A percentile compares a stretch with the other conserved stretches of the same genome.
Evolutionary conservation across 179 eudicot genomes (phyloP).

Genomic region (Silene coronaria): DNA sequence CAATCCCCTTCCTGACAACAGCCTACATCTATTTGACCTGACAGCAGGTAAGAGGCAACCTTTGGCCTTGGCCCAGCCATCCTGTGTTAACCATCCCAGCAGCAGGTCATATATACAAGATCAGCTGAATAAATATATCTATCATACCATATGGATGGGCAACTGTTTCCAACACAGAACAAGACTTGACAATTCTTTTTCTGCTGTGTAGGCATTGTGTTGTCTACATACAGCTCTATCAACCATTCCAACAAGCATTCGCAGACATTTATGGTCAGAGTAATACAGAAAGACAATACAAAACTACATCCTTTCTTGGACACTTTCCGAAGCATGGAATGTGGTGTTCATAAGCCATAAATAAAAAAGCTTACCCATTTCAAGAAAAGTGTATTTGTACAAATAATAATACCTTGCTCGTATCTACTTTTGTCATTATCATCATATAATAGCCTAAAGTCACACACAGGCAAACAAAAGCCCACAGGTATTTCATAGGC

Average conservation of each 20-base stretch:
- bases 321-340: background rate
- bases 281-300: background rate
- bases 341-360: background rate
- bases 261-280: no score
- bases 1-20: no score
- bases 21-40: no score
- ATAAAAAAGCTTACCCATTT: background rate
- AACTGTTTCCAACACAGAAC: background rate
- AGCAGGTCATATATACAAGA: no score
- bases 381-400: slow-evolving; percentile 24
- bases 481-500: slow-evolving; percentile 10
- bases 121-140: no score
- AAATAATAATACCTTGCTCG: slow-evolving; percentile 20
- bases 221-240: background rate
- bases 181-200: background rate
- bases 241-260: background rate
- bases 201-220: background rate
- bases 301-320: background rate
- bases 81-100: no score
- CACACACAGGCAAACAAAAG: slow-evolving; percentile 20
- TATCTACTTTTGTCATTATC: slow-evolving; percentile 7
- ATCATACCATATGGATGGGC: no score
- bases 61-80: no score
- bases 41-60: no score
- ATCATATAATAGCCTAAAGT: background rate